A percentile compares a stretch with the other conserved stretches of the same genome.
Conservation (phyloP, 2,329 filamentous ascomycete species). For the Pyrenochaeta sp. region DNA sequence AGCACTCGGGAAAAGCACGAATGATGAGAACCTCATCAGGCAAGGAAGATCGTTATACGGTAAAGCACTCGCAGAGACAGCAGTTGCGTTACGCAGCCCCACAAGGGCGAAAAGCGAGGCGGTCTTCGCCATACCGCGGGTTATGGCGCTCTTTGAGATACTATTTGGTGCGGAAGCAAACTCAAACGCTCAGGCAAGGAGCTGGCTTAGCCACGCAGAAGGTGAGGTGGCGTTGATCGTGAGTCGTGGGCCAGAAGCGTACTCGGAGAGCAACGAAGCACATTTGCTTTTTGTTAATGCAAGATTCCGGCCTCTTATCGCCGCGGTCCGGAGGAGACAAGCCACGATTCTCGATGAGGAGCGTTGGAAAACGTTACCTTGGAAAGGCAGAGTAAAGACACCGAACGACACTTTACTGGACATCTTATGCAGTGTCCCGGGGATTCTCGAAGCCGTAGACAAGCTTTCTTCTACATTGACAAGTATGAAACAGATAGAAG, state of each 20-base stretch:
- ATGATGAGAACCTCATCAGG: constrained; percentile 22
- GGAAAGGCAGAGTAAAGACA: constrained; percentile 41
- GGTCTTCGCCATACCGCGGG: constrained; percentile 35
- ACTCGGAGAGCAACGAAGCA: constrained; percentile 21
- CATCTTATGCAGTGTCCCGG: constrained; percentile 42
- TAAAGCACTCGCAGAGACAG: constrained; percentile 32
- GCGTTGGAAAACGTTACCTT: constrained; percentile 49
- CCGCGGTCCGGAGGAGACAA: constrained; percentile 47
- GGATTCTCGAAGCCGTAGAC: constrained; percentile 42
- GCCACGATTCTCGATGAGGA: constrained; percentile 38
- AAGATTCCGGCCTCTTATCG: constrained; percentile 29
- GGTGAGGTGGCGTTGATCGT: constrained; percentile 37
- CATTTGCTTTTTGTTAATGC: constrained; percentile 35
- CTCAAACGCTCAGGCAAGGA: constrained; percentile 29
- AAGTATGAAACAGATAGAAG: constrained; percentile 8
- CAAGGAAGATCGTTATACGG: constrained; percentile 38
- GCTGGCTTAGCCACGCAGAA: constrained; percentile 40
- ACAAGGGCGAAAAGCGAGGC: constrained; percentile 28
- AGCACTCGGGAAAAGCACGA: constrained; percentile 27
- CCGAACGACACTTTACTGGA: constrained; percentile 47
- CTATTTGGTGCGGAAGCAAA: constrained; percentile 37
- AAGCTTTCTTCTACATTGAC: constrained; percentile 9
- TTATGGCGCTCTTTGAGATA: constrained; percentile 37
- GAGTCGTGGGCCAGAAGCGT: constrained; percentile 27
- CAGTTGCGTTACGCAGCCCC: constrained; percentile 26